Base-by-base conservation (phyloP, 2,329 filamentous ascomycete species). In the Trichothecium sympodiale region DNA sequence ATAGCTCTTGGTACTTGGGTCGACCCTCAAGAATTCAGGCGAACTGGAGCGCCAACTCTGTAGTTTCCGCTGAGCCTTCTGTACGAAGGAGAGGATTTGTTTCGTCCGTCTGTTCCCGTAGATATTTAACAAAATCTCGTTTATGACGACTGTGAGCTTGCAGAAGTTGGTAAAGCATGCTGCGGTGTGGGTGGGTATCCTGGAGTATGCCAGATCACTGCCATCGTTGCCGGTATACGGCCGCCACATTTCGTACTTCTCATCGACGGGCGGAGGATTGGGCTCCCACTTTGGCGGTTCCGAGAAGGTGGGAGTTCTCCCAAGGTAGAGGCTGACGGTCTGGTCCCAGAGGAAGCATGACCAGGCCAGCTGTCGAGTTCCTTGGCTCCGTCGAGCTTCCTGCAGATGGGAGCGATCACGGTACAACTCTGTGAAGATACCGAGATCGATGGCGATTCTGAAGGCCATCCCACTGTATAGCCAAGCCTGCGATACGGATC, bases 401-500 rank as follows among this genome's bases (percentile, higher is more conserved):
- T n/a, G n/a, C n/a, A n/a, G n/a, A n/a, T n/a, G n/a, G n/a, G n/a
- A n/a, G n/a, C n/a, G n/a, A n/a, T n/a, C n/a, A n/a, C 16, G 29
- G 9, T 31, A 9, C 29, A 31, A 10, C 8, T 16, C 10, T 31
- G 29, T 10, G 16, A 10, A 20, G 18, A 37, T n/a, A 9, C 35
- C 35, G 12, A 52, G 41, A 31, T 53, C 49, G 25, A 39, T 42
- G 29, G 42, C 47, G 48, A 53, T 53, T 4, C 50, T 39, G 38
- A 52, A 53, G 17, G 50, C 50, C 39, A 53, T 53, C 18, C 49
- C 50, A 35, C 49, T 52, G 39, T 52, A 53, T 34, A 53, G 40
- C 50, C 50, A 53, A 3, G 48, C 49, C 37, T 50, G 49, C 9
- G 49, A 52, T 14, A 49, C 50, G 23, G 46, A 46, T 6, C 50